Conservation (phyloP, 768 basidiomycete species). For the Amanita brunnescens region DNA sequence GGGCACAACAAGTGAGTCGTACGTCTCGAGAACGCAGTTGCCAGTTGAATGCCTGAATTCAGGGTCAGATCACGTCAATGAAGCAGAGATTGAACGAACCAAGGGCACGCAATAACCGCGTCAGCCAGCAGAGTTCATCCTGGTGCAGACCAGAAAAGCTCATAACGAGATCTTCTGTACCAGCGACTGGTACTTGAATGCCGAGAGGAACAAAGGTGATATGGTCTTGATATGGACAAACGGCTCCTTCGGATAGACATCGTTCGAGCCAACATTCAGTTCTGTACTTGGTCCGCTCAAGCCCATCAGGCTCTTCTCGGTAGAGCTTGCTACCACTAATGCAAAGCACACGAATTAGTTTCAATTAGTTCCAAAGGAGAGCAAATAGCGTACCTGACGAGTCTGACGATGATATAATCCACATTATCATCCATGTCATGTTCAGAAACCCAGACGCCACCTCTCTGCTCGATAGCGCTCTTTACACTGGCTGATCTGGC, state of each 20-base stretch:
- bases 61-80: not conserved
- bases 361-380: not conserved
- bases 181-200: conserved; percentile 49
- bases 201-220: conserved; percentile 61
- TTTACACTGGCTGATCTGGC: conserved; percentile 50
- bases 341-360: conserved; percentile 5
- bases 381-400: conserved; percentile 50
- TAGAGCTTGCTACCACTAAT: conserved; percentile 65
- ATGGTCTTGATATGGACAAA: conserved; percentile 61
- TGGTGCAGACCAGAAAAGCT: conserved; percentile 73
- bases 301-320: conserved; percentile 41
- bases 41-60: conserved; percentile 41
- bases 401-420: conserved; percentile 61
- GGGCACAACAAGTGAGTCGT: conserved; percentile 82
- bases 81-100: conserved; percentile 31
- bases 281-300: conserved; percentile 48
- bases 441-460: conserved; percentile 44
- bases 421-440: conserved; percentile 37
- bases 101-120: conserved; percentile 57
- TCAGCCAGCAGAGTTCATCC: conserved; percentile 57
- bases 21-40: conserved; percentile 51
- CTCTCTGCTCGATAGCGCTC: conserved; percentile 48
- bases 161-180: conserved; percentile 46
- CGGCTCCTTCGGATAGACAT: conserved; percentile 67
- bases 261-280: conserved; percentile 94